Evolutionary conservation across 129 eudicot species (phyloP).

Genomic region (Oenanthe sinensis): DNA sequence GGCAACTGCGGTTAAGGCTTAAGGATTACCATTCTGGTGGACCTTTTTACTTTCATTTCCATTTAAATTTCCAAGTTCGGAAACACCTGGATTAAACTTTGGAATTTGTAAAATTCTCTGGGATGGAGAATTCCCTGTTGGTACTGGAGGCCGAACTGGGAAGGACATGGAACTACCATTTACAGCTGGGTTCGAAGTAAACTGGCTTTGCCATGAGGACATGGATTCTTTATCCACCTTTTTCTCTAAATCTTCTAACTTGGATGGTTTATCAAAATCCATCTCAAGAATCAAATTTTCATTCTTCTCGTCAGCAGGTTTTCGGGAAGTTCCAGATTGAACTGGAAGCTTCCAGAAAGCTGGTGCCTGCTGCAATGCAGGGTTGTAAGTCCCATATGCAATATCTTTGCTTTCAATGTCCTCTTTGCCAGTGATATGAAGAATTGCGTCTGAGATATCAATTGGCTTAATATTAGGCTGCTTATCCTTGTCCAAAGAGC

Average conservation of each 20-base stretch:
- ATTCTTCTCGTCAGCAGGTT: constrained; percentile 17
- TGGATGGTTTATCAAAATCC: constrained; percentile 32
- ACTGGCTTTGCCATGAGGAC: constrained; percentile 15
- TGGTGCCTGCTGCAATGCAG: constrained; percentile 15
- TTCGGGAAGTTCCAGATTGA: constrained; percentile 23
- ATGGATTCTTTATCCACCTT: constrained; percentile 15
- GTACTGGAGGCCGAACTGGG: constrained; percentile 22
- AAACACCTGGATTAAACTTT: constrained; percentile 11
- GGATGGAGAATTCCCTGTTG: constrained; percentile 18
- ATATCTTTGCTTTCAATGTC: constrained; percentile 38
- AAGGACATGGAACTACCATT: constrained; percentile 20
- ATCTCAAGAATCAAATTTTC: constrained; percentile 31
- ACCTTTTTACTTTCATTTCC: constrained; percentile 20
- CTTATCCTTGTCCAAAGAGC: constrained; percentile 32
- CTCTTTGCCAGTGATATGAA: constrained; percentile 13
- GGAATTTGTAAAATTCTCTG: constrained; percentile 13
- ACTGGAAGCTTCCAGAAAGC: constrained; percentile 45
- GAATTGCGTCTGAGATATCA: constrained; percentile 26
- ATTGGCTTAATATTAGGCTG: constrained; percentile 33
- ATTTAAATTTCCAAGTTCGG: constrained; percentile 20
- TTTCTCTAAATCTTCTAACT: constrained; percentile 14
- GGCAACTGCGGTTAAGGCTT: constrained; percentile 2
- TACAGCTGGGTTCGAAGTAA: constrained; percentile 18
- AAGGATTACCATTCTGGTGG: constrained; percentile 9
- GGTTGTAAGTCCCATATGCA: constrained; percentile 2